Evolutionary conservation across 306 rosid genomes (phyloP).

Genomic region (Lathyrus sativus): DNA sequence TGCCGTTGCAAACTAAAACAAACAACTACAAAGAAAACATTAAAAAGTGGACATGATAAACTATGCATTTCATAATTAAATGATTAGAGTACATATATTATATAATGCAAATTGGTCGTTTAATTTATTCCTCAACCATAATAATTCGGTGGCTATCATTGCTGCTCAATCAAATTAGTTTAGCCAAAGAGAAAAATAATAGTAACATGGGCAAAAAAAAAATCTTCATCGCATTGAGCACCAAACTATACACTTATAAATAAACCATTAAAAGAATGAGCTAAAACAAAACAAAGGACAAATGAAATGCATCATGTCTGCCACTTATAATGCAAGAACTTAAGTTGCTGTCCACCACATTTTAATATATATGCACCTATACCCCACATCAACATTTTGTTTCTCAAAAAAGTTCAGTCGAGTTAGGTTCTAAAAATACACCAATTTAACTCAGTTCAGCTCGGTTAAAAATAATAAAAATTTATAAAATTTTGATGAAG

Average conservation of each 20-base stretch:
- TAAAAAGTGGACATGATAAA: constrained; percentile 3
- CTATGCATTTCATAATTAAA: not conserved
- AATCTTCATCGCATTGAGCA: constrained; percentile 24
- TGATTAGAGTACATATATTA: constrained; percentile 25
- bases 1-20: constrained; percentile 12
- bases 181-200: constrained; percentile 16
- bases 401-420: not conserved
- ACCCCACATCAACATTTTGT: constrained; percentile 52
- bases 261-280: constrained; percentile 24
- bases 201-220: constrained; percentile 26
- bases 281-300: constrained; percentile 37
- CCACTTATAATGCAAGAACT: constrained; percentile 52
- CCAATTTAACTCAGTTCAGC: too few species aligned
- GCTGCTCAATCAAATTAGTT: constrained; percentile 19
- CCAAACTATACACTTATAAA: constrained; percentile 20
- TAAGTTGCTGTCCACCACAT: constrained; percentile 51
- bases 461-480: not conserved
- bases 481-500: not conserved
- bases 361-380: constrained; percentile 26
- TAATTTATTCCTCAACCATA: constrained; percentile 40
- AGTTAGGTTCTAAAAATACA: not conserved
- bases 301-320: constrained; percentile 60
- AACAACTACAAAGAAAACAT: not conserved
- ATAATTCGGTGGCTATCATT: constrained; percentile 38
- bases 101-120: constrained; percentile 45